Evolutionary conservation across 2,329 filamentous ascomycete species (phyloP), one percentile per base, ranked within the genome.

Genomic region (Colletotrichum neosansevieriae): DNA sequence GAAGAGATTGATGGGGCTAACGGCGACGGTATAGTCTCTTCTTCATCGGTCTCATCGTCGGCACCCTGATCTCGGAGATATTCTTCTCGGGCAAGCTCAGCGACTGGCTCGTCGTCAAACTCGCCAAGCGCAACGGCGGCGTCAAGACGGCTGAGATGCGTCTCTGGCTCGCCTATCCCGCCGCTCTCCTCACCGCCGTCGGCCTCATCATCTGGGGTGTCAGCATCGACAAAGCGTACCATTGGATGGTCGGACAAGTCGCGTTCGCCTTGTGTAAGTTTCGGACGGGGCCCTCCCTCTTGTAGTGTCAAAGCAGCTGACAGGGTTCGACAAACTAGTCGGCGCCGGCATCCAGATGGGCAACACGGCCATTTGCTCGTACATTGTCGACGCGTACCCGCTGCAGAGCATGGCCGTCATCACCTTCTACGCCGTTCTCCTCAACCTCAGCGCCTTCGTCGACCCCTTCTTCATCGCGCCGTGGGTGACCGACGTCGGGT

Each of bases 161-260:
- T 15, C 74, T 88, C 21, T 88, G 85, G 85, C 74, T 88, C 12
- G 81, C 80, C 3, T 88, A 87, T 74, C 86, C 86, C 6, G 86
- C 84, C 12, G 79, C 82, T 3, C 9, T 84, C 4, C 65, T 86
- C 11, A 85, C 81, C 1, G 79, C 81, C 17, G 73, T 86, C 6
- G 86, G 86, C 0, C 74, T 86, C 38, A 78, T 87, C 36, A 51
- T 88, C 54, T 89, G 86, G 86, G 86, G 86, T 0, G 73, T 88
- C 47, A 86, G 83, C 58, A 77, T 88, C 13, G 85, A 88, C 66
- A 79, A 77, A 45, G 73, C 73, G 0, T 87, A 84, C 72, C 86
- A 88, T 74, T 88, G 85, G 85, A 85, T 87, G 40, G 82, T 87
- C 0, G 86, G 85, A 1, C 85, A 89, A 68, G 75, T 87, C 3